These are phyloP conservation scores for Debaryomyces tyrocola DNA, from an alignment of 805 yeast species.

Conservation along the genomic window DNA sequence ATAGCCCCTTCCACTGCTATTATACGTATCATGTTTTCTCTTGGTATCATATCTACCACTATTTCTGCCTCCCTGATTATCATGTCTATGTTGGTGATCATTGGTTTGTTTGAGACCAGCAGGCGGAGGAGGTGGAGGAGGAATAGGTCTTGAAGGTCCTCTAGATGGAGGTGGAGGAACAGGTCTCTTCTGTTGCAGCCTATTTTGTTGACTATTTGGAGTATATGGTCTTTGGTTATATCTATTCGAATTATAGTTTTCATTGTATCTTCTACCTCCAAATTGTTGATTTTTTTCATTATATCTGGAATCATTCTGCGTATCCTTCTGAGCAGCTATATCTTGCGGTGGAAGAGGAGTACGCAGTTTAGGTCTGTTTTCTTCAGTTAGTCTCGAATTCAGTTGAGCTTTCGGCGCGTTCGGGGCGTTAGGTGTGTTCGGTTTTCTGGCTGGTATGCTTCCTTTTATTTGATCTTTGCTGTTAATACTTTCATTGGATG, in stretches of 20 bases:
- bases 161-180: constrained; percentile 8
- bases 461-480: background rate
- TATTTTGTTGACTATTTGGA: background rate
- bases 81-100: constrained; percentile 5
- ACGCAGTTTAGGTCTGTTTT: constrained; percentile 12
- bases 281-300: constrained; percentile 2
- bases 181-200: constrained; percentile 3
- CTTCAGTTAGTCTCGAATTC: constrained; percentile 5
- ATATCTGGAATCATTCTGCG: background rate
- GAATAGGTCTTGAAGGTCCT: constrained; percentile 10
- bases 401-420: background rate
- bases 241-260: constrained; percentile 3
- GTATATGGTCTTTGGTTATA: constrained; percentile 2
- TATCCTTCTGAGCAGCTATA: constrained; percentile 10
- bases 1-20: constrained; percentile 17
- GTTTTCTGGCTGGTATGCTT: background rate
- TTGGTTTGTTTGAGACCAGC: constrained; percentile 9
- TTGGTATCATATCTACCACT: constrained; percentile 19
- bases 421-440: background rate
- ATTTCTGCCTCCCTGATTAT: constrained; percentile 6
- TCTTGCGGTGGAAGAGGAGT: constrained; percentile 25
- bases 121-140: constrained; percentile 27
- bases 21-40: constrained; percentile 22
- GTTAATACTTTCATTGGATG: background rate
- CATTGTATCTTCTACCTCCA: constrained; percentile 8